phyloP scores from a whole-genome alignment of 805 yeast genomes.

The Grigorovia transvaalensis region DNA sequence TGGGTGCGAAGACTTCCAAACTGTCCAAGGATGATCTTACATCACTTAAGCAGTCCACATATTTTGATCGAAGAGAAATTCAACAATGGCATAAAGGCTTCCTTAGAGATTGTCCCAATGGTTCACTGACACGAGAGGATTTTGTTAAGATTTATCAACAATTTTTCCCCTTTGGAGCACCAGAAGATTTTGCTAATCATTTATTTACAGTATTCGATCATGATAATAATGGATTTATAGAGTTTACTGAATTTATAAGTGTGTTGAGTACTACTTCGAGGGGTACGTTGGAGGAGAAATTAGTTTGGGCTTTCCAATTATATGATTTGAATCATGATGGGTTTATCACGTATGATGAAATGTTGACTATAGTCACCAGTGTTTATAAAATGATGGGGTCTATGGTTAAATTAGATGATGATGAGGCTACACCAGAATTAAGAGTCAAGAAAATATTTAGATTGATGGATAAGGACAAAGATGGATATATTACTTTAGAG shows the following conservation, averaged over 20 bases:
- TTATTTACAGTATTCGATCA: slow-evolving; percentile 84
- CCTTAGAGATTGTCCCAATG: slow-evolving; percentile 84
- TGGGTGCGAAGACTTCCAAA: slow-evolving; percentile 95
- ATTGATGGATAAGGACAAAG: slow-evolving; percentile 58
- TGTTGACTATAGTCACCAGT: slow-evolving; percentile 68
- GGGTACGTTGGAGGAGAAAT: slow-evolving; percentile 74
- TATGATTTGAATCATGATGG: slow-evolving; percentile 82
- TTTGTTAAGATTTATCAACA: slow-evolving; percentile 88
- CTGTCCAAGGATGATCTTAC: slow-evolving; percentile 82
- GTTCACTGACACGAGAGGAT: slow-evolving; percentile 77
- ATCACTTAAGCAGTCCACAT: slow-evolving; percentile 72
- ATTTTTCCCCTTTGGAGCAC: slow-evolving; percentile 97
- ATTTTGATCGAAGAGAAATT: slow-evolving; percentile 84
- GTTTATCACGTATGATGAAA: slow-evolving; percentile 61
- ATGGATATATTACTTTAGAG: slow-evolving; percentile 61
- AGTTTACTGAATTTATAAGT: slow-evolving; percentile 84
- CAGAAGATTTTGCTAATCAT: slow-evolving; percentile 78
- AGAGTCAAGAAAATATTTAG: slow-evolving; percentile 75
- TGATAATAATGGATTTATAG: slow-evolving; percentile 70
- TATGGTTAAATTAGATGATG: slow-evolving; percentile 80
- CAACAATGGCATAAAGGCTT: slow-evolving; percentile 99
- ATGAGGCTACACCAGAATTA: slow-evolving; percentile 84
- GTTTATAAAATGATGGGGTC: slow-evolving; percentile 93
- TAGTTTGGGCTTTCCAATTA: slow-evolving; percentile 80
- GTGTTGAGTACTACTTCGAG: slow-evolving; percentile 81